phyloP scores from a whole-genome alignment of 495 filamentous ascomycete species.

The Schizothecium vesticola region DNA sequence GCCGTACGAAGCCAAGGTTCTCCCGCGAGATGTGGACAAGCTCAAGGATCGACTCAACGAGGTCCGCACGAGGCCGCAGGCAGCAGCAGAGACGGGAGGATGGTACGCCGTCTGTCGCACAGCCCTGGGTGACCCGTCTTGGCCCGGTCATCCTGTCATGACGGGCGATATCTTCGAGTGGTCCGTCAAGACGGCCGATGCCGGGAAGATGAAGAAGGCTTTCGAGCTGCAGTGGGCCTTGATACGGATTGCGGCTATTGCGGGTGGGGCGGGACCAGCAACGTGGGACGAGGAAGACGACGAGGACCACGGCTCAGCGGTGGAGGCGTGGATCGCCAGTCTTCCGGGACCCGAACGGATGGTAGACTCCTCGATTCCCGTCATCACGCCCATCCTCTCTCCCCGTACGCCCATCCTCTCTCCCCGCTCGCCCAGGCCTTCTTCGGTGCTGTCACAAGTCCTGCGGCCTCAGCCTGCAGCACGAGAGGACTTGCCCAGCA shows the following conservation, averaged over 20 bases:
- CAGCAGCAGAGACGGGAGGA: conserved; percentile 3
- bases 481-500: no score
- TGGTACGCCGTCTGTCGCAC: conserved; percentile 6
- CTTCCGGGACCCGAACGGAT: background rate
- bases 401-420: no score
- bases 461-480: no score
- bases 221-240: conserved; percentile 6
- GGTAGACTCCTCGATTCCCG: no score
- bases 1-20: conserved; percentile 4
- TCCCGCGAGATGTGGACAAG: conserved; percentile 4
- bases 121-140: conserved; percentile 1
- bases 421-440: no score
- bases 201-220: conserved; percentile 3
- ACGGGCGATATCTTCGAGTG: conserved; percentile 3
- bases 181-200: conserved; percentile 3
- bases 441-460: no score
- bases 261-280: conserved; percentile 4
- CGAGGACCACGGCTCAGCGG: conserved; percentile 2
- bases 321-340: conserved; percentile 7
- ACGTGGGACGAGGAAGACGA: conserved; percentile 1
- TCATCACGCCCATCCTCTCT: no score
- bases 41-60: conserved; percentile 6
- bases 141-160: conserved; percentile 1
- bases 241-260: conserved; percentile 7
- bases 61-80: conserved; percentile 3